Base-by-base conservation (phyloP, 208 protist genomes). In the Crithidia brevicula region DNA sequence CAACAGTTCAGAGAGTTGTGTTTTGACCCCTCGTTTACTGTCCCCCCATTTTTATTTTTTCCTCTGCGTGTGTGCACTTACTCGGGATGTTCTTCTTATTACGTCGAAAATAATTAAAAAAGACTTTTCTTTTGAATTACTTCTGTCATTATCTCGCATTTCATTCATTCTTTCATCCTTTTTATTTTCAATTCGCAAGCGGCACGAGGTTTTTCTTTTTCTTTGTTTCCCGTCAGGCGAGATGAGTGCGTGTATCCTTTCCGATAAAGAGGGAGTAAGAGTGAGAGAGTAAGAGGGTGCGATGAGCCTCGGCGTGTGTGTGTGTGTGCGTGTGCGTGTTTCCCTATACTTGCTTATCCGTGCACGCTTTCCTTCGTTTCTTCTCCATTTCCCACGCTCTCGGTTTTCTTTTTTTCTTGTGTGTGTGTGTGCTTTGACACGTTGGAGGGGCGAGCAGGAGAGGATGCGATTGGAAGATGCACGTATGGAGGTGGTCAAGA, bases 321-420 rank as follows among this genome's bases (percentile, higher is more conserved):
- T n/a, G n/a, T n/a, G n/a, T n/a, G n/a, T n/a, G n/a, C n/a, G n/a
- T n/a, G n/a, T n/a, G n/a, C n/a, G n/a, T n/a, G n/a, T n/a, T n/a
- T n/a, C n/a, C n/a, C n/a, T n/a, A n/a, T n/a, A n/a, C 42, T 47
- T 47, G 10, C 42, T 7, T 47, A 6, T 47, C 22, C 16, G 10
- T 47, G 15, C 22, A 5, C 16, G 5, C 22, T n/a, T 10, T 47
- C 7, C 4, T 47, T 47, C 16, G 4, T 47, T 47, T 47, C 16
- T 47, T 47, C 22, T n/a, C 22, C 42, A 7, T 23, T 47, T 47
- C 16, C 23, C 15, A 15, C 22, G 7, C 20, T 51, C 6, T 43
- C 23, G 1, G 31, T 54, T 8, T 54, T 43, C 27, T 28, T 52
- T 66, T 71, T 58, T 60, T 31, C 60, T 47, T 71, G 64, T 57